A percentile compares a stretch with the other conserved stretches of the same genome.
Conservation (phyloP, 148 eudicot species). For the Silene uniflora region DNA sequence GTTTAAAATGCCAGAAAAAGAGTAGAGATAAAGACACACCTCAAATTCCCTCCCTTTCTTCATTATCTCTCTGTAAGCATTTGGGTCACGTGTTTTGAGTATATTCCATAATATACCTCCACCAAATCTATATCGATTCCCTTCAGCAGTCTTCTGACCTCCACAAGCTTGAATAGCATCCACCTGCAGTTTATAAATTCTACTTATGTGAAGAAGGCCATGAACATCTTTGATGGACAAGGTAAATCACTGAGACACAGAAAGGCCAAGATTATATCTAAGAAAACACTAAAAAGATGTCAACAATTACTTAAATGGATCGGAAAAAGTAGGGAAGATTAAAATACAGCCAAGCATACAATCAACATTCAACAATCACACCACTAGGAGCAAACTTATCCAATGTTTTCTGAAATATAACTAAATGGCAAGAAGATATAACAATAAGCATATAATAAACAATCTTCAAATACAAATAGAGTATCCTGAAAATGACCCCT, state of each 20-base stretch:
- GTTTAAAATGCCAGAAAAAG: background rate
- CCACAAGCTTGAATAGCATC: conserved; percentile 92
- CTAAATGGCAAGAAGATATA: background rate
- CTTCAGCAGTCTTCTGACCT: conserved; percentile 82
- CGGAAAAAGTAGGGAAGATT: background rate
- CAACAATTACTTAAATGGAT: background rate
- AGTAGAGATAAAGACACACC: conserved; percentile 38
- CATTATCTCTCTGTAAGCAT: conserved; percentile 88
- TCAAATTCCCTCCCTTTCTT: conserved; percentile 77
- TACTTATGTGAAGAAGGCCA: conserved; percentile 7
- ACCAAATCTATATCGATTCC: conserved; percentile 55
- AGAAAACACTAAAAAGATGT: background rate
- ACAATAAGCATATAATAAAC: background rate
- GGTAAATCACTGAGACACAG: background rate
- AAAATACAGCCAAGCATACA: background rate
- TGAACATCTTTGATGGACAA: background rate
- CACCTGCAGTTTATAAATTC: conserved; percentile 44
- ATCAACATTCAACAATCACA: background rate
- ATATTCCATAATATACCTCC: conserved; percentile 86
- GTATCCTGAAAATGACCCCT: background rate
- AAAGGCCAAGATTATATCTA: background rate
- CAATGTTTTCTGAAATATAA: background rate
- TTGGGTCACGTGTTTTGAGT: conserved; percentile 68
- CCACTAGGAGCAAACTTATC: background rate
- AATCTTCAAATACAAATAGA: background rate